A percentile compares a stretch with the other conserved stretches of the same genome.
Conservation (phyloP, 441 rosid genomes). For the Rhodomyrtus psidioides region DNA sequence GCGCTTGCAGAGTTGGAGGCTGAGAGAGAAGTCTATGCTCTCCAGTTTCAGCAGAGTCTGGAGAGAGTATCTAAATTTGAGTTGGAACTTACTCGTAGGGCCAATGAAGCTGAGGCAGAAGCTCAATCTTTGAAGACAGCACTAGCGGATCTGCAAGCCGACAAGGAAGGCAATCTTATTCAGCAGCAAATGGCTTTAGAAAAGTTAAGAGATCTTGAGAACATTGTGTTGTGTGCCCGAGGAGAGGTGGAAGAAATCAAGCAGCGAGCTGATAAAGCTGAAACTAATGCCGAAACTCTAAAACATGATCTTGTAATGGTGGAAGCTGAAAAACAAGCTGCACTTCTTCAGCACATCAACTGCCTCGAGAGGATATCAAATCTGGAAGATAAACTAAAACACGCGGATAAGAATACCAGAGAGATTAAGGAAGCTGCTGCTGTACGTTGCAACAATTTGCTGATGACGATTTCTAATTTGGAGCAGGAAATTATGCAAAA, state of each 20-base stretch:
- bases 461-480: constrained; percentile 56
- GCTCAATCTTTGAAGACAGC: constrained; percentile 56
- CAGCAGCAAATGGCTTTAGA: constrained; percentile 67
- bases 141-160: constrained; percentile 43
- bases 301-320: constrained; percentile 42
- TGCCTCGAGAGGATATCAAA: constrained; percentile 49
- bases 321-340: constrained; percentile 66
- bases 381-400: constrained; percentile 53
- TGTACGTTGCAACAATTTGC: constrained; percentile 56
- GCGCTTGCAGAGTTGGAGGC: constrained; percentile 74
- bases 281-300: constrained; percentile 38
- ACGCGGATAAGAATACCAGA: constrained; percentile 49
- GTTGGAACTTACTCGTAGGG: constrained; percentile 58
- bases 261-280: constrained; percentile 55
- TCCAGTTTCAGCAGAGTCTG: constrained; percentile 65
- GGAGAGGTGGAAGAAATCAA: constrained; percentile 49
- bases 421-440: constrained; percentile 52
- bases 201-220: constrained; percentile 57
- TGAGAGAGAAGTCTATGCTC: constrained; percentile 70
- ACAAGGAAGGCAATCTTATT: constrained; percentile 47
- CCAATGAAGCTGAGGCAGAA: constrained; percentile 70
- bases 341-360: constrained; percentile 40
- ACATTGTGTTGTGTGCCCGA: constrained; percentile 35
- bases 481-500: constrained; percentile 60
- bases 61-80: constrained; percentile 66